Conservation (phyloP, 176 grass and related monocot species). For the Cenchrus fungigraminus region DNA sequence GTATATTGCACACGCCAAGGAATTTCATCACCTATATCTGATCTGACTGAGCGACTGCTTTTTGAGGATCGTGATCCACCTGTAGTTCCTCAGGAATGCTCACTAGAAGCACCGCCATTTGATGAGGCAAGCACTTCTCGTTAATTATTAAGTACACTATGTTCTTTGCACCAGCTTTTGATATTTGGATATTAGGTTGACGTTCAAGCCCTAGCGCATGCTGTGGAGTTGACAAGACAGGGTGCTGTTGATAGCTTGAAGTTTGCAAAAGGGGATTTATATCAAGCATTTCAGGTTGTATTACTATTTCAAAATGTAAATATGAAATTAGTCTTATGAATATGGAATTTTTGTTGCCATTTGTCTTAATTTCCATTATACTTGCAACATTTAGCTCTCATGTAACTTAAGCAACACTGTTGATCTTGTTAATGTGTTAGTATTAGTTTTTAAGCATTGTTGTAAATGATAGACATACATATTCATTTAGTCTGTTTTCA, state of each 20-base stretch:
- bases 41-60: conserved; percentile 79
- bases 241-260: conserved; percentile 94
- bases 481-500: not conserved
- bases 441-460: not conserved
- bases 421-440: not conserved
- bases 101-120: conserved; percentile 86
- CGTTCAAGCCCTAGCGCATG: conserved; percentile 95
- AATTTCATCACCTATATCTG: conserved; percentile 86
- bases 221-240: conserved; percentile 98
- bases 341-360: conserved; percentile 6
- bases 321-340: conserved; percentile 2
- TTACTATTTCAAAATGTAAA: conserved; percentile 20
- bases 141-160: conserved; percentile 28
- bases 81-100: conserved; percentile 72
- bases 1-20: conserved; percentile 81
- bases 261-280: conserved; percentile 94
- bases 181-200: conserved; percentile 78
- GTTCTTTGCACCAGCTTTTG: conserved; percentile 37
- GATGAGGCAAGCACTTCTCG: conserved; percentile 72
- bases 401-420: conserved; percentile 12
- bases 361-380: conserved; percentile 22
- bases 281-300: conserved; percentile 93
- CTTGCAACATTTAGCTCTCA: not conserved
- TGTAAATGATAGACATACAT: conserved; percentile 22
- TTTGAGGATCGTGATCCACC: conserved; percentile 91